Base-by-base conservation (phyloP, 108 stramenopile species). In the Cyclostephanos tholiformis region DNA sequence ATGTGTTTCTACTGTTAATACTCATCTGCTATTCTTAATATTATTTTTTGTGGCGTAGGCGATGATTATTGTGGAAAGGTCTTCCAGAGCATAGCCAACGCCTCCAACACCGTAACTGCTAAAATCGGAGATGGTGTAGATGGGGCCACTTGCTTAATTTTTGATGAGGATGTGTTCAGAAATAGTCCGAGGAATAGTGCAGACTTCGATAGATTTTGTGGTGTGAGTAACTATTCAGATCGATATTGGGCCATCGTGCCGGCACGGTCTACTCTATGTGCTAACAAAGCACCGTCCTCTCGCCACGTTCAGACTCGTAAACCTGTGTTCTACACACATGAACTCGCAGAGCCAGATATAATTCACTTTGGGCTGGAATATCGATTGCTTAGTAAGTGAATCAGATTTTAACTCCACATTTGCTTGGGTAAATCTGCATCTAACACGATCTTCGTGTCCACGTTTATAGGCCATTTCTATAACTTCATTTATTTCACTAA, bases 401-500 rank as follows among this genome's bases (percentile, higher is more conserved):
- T 58, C 30, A 14, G 30, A 6, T 0, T 9, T 22, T 26, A 1
- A 55, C 26, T 4, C 23, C 53, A 6, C 52, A 27, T 55, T 14
- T 55, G 53, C 4, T 27, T 55, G 53, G 12, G 23, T 32, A 35
- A 35, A 35, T 27, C 29, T 2, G 30, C 17, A 58, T 30, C 30
- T 27, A 58, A 29, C 57, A 27, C 30, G 17, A 27, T 58, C 57
- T 5, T 16, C 14, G 0, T 46, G 44, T 69, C n/a, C 35, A 48
- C 63, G 20, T 49, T 14, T 27, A 58, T 20, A 62, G 36, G 61
- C 41, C 97, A 97, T 74, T 95, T 91, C 63, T 97, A 97, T 70
- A 67, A 57, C 43, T 87, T 92, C 63, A 67, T 93, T 20, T 85
- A 87, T 49, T 96, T 95, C 60, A 87, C 87, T 1, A 88, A 95